Evolutionary conservation across 495 filamentous ascomycete genomes (phyloP), one percentile per base, ranked within the genome.

Genomic region (Tuber microsphaerosporum): DNA sequence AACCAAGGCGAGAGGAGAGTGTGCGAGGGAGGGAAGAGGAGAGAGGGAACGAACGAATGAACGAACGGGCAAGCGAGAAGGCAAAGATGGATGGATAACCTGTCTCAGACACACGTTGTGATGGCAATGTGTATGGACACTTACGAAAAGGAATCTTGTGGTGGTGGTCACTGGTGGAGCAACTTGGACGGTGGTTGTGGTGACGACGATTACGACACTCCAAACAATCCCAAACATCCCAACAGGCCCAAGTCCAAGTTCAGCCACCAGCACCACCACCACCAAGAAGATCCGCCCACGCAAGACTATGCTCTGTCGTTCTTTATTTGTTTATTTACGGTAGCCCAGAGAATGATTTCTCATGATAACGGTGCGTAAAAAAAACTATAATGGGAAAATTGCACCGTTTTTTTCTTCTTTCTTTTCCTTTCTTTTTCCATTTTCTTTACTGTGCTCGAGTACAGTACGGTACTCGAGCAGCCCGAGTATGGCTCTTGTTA

Each of bases 261-360:
- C 76, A 79, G 77, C 77, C 77, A 79, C 76, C 75, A 65, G 26
- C n/a, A 65, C 56, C 26, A 65, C 39, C 76, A 65, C 56, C 26
- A 65, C 56, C 26, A 65, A 65, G 56, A 78, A 72, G 72, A 78
- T 79, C 75, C 61, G 74, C 77, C 76, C 77, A 79, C 75, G 77
- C 77, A 78, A 69, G 72, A 78, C 75, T 74, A 65, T 31, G 31
- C 56, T 65, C 26, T 17, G 14, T 16, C 26, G 26, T 19, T 19
- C 12, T 0, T 34, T 46, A 41, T 41, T 19, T 17, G 31, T n/a
- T 17, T 17, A 65, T 31, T 31, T 16, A 8, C 2, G 26, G 56
- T 8, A 65, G 56, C 5, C 56, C 12, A 61, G 12, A 61, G 56
- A 5, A 61, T 14, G 56, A 65, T 26, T 65, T 17, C 56, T 31